Evolutionary conservation across 768 basidiomycete genomes (phyloP).

Genomic region (Pleurotus cornucopiae): DNA sequence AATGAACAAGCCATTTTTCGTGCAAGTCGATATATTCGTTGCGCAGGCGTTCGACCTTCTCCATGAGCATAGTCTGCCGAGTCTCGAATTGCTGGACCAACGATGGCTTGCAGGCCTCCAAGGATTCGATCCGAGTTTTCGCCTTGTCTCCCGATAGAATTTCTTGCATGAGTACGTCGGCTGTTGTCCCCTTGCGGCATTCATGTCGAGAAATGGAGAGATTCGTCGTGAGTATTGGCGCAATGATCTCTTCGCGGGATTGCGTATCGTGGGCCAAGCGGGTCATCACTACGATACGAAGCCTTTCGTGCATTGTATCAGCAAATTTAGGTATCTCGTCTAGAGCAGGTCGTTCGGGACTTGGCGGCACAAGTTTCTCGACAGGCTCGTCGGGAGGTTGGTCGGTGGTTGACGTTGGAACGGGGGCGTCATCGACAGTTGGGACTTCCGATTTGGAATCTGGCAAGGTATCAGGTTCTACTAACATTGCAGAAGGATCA

Average conservation of each 20-base stretch:
- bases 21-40: slow-evolving; percentile 68
- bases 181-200: slow-evolving; percentile 25
- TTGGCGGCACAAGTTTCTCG: neutral
- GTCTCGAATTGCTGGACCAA: slow-evolving; percentile 52
- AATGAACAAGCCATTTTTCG: slow-evolving; percentile 70
- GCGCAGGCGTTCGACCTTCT: slow-evolving; percentile 54
- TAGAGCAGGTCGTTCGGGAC: slow-evolving; percentile 8
- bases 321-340: slow-evolving; percentile 37
- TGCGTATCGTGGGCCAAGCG: slow-evolving; percentile 58
- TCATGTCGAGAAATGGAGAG: slow-evolving; percentile 31
- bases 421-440: neutral
- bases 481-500: too few relatives aligned
- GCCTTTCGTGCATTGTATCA: slow-evolving; percentile 52
- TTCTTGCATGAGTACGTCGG: slow-evolving; percentile 45
- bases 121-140: slow-evolving; percentile 29
- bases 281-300: slow-evolving; percentile 60
- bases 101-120: slow-evolving; percentile 38
- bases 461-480: too few relatives aligned
- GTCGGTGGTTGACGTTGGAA: too few relatives aligned
- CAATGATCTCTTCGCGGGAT: slow-evolving; percentile 56
- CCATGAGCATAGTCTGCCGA: slow-evolving; percentile 43
- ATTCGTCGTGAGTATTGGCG: slow-evolving; percentile 63
- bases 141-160: slow-evolving; percentile 33
- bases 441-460: neutral
- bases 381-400: too few relatives aligned